Percentiles rank a stretch among this genome's conserved stretches.
phyloP scores from a whole-genome alignment of 805 yeast species.

The Komagataella pseudopastoris region DNA sequence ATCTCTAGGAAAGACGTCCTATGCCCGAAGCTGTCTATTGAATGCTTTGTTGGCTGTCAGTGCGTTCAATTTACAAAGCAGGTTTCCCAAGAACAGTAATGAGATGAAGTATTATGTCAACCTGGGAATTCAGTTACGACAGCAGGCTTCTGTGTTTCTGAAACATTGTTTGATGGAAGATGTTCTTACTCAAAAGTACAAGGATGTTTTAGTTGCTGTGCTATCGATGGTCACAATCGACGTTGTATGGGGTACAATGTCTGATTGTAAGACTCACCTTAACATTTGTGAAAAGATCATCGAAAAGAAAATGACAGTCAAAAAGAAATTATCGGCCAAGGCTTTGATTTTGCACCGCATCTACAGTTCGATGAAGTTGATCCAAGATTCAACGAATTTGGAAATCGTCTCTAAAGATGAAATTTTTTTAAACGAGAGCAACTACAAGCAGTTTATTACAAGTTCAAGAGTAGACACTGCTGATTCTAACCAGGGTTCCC shows the following conservation, averaged over 20 bases:
- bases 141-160: constrained; percentile 61
- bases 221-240: constrained; percentile 82
- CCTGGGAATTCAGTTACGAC: constrained; percentile 59
- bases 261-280: constrained; percentile 65
- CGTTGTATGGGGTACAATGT: constrained; percentile 85
- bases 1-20: constrained; percentile 59
- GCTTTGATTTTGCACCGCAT: constrained; percentile 70
- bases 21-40: constrained; percentile 63
- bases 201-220: constrained; percentile 72
- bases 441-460: constrained; percentile 18
- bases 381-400: constrained; percentile 64
- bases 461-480: constrained; percentile 7
- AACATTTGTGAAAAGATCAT: constrained; percentile 68
- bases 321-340: constrained; percentile 58
- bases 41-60: constrained; percentile 73
- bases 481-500: background rate
- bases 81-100: constrained; percentile 50
- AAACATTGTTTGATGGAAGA: constrained; percentile 41
- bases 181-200: constrained; percentile 51
- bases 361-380: constrained; percentile 56
- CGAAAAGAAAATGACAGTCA: constrained; percentile 48
- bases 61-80: constrained; percentile 69
- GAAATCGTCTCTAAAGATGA: constrained; percentile 20
- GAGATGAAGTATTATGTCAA: constrained; percentile 60
- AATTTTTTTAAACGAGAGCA: constrained; percentile 19